Base-by-base conservation (phyloP, 441 rosid species). In the Pelargonium australe region DNA sequence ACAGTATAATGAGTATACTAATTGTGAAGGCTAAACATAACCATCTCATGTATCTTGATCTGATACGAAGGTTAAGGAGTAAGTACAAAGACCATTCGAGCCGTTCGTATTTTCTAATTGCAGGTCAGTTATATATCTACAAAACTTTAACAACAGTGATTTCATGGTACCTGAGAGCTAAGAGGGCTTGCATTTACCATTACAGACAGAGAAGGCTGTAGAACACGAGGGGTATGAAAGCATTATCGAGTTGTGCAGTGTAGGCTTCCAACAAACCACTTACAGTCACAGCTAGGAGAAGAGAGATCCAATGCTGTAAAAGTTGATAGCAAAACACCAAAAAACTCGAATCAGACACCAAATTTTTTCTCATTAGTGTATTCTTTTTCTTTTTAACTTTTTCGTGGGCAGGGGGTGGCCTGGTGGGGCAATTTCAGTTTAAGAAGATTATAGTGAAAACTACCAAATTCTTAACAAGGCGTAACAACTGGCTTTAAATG, bases 241-340 rank as follows among this genome's bases (percentile, higher is more conserved):
- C 98, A 51, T 95, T 95, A 77, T 95, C 98, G 28, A 90, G 87
- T 69, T 92, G 98, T 9, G 98, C 80, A 7, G 98, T 95, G 85
- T 92, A 92, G 55, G 99, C 99, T 83, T 92, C 99, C 82, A 95
- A 81, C 82, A 90, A 78, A 55, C 98, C 95, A 10, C 95, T 95
- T 12, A 84, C 80, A 19, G 82, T 85, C 44, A 90, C 96, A 0
- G 97, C 92, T 11, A 92, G 74, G 64, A 95, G 78, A 65, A 92
- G 85, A 43, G 97, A 84, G 81, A 88, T 74, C 98, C 96, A 92
- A 37, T 89, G 91, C 96, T 92, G 98, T 83, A 80, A 16, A 71
- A 72, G 71, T 57, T 61, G 31, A 23, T 44, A 43, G 10, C 12
- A 44, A 70, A 65, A 72, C 12, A 67, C 73, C 66, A 76, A 40